Evolutionary conservation across 2,329 filamentous ascomycete species (phyloP).

Genomic region (Cercospora sojina): DNA sequence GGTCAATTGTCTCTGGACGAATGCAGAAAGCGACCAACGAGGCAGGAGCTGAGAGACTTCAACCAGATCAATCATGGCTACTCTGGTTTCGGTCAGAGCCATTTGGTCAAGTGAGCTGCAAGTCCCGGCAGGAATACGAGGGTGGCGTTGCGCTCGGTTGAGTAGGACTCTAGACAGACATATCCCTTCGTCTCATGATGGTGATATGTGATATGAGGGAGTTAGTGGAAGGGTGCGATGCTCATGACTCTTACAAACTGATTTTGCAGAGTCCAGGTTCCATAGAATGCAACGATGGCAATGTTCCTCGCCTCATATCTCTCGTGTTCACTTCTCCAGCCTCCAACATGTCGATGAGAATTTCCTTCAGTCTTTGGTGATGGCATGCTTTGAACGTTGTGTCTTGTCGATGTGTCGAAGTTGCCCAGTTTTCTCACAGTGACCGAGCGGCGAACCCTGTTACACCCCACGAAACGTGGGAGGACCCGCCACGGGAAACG

Average conservation of each 20-base stretch:
- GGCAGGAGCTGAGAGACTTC: conserved; percentile 23
- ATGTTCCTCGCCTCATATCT: not conserved
- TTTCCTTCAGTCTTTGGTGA: not conserved
- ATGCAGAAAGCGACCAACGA: conserved; percentile 21
- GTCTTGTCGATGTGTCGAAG: not conserved
- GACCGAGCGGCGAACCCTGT: not conserved
- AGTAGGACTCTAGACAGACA: no score
- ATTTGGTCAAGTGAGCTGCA: not conserved
- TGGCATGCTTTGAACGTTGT: not conserved
- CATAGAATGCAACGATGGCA: not conserved
- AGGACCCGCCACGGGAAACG: not conserved
- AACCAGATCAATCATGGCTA: conserved; percentile 25
- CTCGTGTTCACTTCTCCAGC: not conserved
- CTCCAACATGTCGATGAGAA: not conserved
- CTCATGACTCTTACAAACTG: not conserved
- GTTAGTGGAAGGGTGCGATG: not conserved
- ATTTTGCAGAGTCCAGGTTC: not conserved
- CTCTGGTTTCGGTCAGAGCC: not conserved
- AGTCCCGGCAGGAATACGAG: no score
- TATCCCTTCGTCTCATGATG: no score
- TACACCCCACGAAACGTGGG: not conserved
- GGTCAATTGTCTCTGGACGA: conserved; percentile 20
- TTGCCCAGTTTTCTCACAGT: not conserved
- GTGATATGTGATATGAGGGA: not conserved
- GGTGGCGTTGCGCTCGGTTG: no score